These are phyloP conservation scores for Actinidia polygama DNA, from an alignment of 179 eudicot species.

Conservation along the genomic window DNA sequence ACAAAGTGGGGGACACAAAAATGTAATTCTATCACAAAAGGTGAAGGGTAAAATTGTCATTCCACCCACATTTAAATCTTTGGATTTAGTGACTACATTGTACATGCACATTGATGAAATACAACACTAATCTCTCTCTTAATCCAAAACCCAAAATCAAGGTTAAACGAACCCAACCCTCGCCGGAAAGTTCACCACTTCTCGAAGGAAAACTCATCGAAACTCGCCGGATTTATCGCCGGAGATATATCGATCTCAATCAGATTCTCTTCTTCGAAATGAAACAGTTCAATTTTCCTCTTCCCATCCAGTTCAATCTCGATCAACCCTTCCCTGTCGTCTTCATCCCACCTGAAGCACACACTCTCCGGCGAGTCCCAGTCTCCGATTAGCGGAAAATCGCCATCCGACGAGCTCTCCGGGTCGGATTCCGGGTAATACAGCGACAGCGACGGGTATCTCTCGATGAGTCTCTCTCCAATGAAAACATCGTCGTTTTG, in stretches of 20 bases:
- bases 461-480: conserved; percentile 25
- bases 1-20: too few relatives aligned
- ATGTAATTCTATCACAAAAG: too few relatives aligned
- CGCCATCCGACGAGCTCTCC: conserved; percentile 48
- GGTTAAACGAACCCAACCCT: conserved; percentile 23
- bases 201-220: too few relatives aligned
- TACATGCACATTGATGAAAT: not conserved
- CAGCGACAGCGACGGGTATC: conserved; percentile 56
- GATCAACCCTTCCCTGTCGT: conserved; percentile 60
- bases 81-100: not conserved
- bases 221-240: conserved; percentile 24
- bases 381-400: conserved; percentile 29
- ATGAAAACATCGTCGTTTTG: conserved; percentile 27
- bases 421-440: conserved; percentile 70
- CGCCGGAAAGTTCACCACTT: conserved; percentile 17
- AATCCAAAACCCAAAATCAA: conserved; percentile 1
- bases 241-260: conserved; percentile 56
- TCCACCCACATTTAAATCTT: not conserved
- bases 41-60: not conserved
- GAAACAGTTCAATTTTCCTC: conserved; percentile 24
- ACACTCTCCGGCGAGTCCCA: conserved; percentile 33
- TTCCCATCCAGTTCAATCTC: conserved; percentile 68
- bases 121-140: conserved; percentile 16
- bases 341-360: conserved; percentile 49
- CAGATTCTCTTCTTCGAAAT: conserved; percentile 51